Percentiles rank a stretch among this genome's conserved stretches.
Evolutionary conservation across 1,139 yeast species (phyloP).

Genomic region (Blastobotrys persicus): DNA sequence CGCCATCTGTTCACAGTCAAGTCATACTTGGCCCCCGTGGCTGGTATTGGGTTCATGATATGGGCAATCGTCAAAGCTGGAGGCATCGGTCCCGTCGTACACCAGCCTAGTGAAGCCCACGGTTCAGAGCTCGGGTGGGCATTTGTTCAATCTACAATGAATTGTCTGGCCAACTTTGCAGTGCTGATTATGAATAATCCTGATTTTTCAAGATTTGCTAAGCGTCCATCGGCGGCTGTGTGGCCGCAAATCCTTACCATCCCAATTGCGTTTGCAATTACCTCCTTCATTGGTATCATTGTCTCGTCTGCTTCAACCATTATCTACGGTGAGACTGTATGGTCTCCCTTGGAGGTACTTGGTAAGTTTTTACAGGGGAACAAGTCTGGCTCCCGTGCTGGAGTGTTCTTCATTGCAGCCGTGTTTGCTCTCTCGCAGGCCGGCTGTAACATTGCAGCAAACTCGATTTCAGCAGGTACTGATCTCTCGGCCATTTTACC

Average conservation of each 20-base stretch:
- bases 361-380: slow-evolving; percentile 59
- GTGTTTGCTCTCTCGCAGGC: slow-evolving; percentile 83
- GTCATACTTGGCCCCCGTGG: slow-evolving; percentile 72
- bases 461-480: slow-evolving; percentile 85
- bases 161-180: slow-evolving; percentile 79
- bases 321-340: slow-evolving; percentile 65
- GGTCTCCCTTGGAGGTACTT: slow-evolving; percentile 85
- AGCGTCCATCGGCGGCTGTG: slow-evolving; percentile 47
- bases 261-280: slow-evolving; percentile 74
- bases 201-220: slow-evolving; percentile 83
- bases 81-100: slow-evolving; percentile 69
- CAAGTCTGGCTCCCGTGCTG: slow-evolving; percentile 75
- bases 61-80: slow-evolving; percentile 79
- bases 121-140: slow-evolving; percentile 79
- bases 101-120: slow-evolving; percentile 44
- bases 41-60: slow-evolving; percentile 72
- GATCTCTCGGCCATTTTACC: slow-evolving; percentile 86
- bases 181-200: slow-evolving; percentile 86
- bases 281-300: slow-evolving; percentile 84
- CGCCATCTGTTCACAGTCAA: slow-evolving; percentile 80
- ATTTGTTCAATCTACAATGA: slow-evolving; percentile 71
- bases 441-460: slow-evolving; percentile 91
- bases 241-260: slow-evolving; percentile 61
- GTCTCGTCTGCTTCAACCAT: slow-evolving; percentile 78
- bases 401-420: slow-evolving; percentile 74